Evolutionary conservation across 257 asterid genomes (phyloP), one percentile per base, ranked within the genome.

Genomic region (Capsicum rhomboideum): DNA sequence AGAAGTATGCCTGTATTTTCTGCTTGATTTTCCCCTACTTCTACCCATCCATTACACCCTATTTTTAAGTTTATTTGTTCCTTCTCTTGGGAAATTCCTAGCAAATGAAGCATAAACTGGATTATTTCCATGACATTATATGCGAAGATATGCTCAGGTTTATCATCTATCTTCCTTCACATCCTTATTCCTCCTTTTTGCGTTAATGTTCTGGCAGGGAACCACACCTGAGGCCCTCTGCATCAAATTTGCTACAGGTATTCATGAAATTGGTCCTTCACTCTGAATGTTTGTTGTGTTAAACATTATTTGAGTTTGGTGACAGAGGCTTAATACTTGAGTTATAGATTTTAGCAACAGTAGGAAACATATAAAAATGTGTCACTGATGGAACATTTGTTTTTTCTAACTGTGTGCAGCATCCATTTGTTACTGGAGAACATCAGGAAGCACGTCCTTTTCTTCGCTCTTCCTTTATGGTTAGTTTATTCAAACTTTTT

Each of bases 221-320:
- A 90, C 97, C 99, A 20, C 89, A 93, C 85, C 88, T 97, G 80
- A 91, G 99, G 88, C 78, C 93, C 28, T 91, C 93, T 67, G 94
- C 99, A 85, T 91, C 98, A 63, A 98, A 95, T 89, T 89, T 97
- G 93, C 88, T 97, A 84, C 89, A 93, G 98, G 99, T 96, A 88
- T 49, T 84, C 85, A 61, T 75, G 63, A 50, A 74, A 23, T 72
- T 72, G 58, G 59, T 46, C 61, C 44, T 75, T 75, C 23, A 75
- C 14, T 75, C 8, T 75, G 63, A 75, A 50, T 75, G 40, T 26
- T 75, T 75, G 10, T 50, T 16, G 63, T 42, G 21, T 75, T 14
- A 52, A 42, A 13, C 21, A 46, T 80, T 85, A 80, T 42, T 52
- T 84, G 72, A 72, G 66, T 59, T 75, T 52, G 75, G 67, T 55